Evolutionary conservation across 257 asterid species (phyloP), one percentile per base, ranked within the genome.

Genomic region (Solanum chilense): DNA sequence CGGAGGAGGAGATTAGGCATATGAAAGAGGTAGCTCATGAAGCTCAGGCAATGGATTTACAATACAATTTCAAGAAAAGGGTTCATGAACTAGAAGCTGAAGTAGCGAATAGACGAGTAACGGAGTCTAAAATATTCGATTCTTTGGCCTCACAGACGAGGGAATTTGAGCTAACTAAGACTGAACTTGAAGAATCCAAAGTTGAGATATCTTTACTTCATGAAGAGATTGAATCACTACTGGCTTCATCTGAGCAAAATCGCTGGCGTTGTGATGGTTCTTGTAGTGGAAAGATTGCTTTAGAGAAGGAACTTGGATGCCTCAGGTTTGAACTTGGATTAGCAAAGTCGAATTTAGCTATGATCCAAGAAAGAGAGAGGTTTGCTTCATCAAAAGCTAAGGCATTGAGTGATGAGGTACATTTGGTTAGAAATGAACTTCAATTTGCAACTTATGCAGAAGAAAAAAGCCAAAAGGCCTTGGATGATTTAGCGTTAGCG

Each of bases 401-500:
- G 16, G 80, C 27, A 20, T 29, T 91, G 6, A 80, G 18, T 0
- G 88, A 88, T 11, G 97, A 97, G 89, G 75, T 93, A 23, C 88
- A 68, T 6, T 29, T 84, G 70, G 88, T 95, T 0, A 93, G 86
- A 82, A 92, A 85, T 31, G 99, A 97, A 64, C 83, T 91, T 62
- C 93, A 88, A 35, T 35, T 90, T 45, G 97, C 99, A 0, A 86
- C 88, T 2, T 92, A 89, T 78, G 98, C 95, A 1, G 99, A 97
- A 88, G 95, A 95, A 68, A 93, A 92, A 85, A 95, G 93, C 91
- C 69, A 89, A 25, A 91, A 93, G 81, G 99, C 99, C 1, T 93
- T 97, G 98, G 99, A 96, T 66, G 99, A 96, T 70, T 77, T 96
- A 71, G 99, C 98, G 0, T 35, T 96, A n/a, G 98, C 94, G 2